Conservation (phyloP, 345 rosid species). For the Litchi chinensis region DNA sequence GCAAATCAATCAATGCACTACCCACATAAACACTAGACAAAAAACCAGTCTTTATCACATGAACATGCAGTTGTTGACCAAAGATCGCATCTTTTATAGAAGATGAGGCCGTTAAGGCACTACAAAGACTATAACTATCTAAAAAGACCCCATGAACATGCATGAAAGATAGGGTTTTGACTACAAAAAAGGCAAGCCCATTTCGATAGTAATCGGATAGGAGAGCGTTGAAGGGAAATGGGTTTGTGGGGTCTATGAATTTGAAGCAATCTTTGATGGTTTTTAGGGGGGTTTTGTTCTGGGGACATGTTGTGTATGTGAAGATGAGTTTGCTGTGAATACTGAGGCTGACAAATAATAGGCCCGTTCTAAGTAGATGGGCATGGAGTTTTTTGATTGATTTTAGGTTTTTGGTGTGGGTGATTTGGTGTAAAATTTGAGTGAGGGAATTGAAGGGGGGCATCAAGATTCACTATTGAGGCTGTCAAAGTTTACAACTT, state of each 20-base stretch:
- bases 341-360: constrained; percentile 26
- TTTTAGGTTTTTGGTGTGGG: constrained; percentile 20
- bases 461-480: background rate
- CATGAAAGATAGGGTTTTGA: constrained; percentile 49
- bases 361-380: constrained; percentile 36
- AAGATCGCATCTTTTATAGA: constrained; percentile 29
- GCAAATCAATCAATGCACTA: constrained; percentile 51
- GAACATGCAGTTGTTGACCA: constrained; percentile 48
- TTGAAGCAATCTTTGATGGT: constrained; percentile 38
- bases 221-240: constrained; percentile 46
- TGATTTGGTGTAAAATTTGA: constrained; percentile 26
- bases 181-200: constrained; percentile 40
- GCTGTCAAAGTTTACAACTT: background rate
- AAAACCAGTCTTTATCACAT: constrained; percentile 44
- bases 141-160: constrained; percentile 38
- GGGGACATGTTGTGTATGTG: constrained; percentile 32
- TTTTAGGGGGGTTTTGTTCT: constrained; percentile 19
- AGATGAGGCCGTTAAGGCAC: constrained; percentile 46
- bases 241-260: constrained; percentile 32
- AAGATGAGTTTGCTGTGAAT: constrained; percentile 35
- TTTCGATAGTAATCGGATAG: constrained; percentile 41
- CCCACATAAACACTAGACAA: constrained; percentile 52
- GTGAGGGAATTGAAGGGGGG: constrained; percentile 10
- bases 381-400: constrained; percentile 37
- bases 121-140: constrained; percentile 51